A percentile compares a stretch with the other conserved stretches of the same genome.
These are phyloP conservation scores for Fusarium sterilihyphosum DNA, from an alignment of 2,329 filamentous ascomycete genomes.

Conservation along the genomic window DNA sequence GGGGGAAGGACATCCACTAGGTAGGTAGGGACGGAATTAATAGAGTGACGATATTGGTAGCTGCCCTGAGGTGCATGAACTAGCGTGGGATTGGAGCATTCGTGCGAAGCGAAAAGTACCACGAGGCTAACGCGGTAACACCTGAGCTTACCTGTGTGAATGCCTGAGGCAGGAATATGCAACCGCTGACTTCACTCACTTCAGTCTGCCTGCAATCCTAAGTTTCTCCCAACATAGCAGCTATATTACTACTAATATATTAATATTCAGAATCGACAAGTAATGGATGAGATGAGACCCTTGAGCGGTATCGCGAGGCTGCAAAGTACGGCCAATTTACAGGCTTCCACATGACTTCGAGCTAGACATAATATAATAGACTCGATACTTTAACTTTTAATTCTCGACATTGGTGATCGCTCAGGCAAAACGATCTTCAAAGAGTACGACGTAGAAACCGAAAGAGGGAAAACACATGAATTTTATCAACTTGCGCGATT, in stretches of 20 bases:
- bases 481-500: slow-evolving; percentile 35
- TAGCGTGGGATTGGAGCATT: slow-evolving; percentile 29
- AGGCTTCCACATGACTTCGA: background rate
- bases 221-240: background rate
- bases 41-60: background rate
- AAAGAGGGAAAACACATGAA: background rate
- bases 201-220: background rate
- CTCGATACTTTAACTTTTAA: background rate
- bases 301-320: background rate
- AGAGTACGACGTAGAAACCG: background rate
- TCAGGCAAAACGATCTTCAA: background rate
- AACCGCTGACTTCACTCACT: background rate
- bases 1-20: slow-evolving; percentile 35
- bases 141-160: background rate
- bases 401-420: background rate
- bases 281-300: background rate
- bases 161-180: slow-evolving; percentile 37
- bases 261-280: background rate
- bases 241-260: background rate
- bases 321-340: background rate
- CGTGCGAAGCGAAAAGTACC: slow-evolving; percentile 5
- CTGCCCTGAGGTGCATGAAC: slow-evolving; percentile 29
- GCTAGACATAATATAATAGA: background rate
- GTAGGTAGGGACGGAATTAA: background rate
- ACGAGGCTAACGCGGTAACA: slow-evolving; percentile 29